Conservation (phyloP, 2,329 filamentous ascomycete species). For the Kalaharituber pfeilii region DNA sequence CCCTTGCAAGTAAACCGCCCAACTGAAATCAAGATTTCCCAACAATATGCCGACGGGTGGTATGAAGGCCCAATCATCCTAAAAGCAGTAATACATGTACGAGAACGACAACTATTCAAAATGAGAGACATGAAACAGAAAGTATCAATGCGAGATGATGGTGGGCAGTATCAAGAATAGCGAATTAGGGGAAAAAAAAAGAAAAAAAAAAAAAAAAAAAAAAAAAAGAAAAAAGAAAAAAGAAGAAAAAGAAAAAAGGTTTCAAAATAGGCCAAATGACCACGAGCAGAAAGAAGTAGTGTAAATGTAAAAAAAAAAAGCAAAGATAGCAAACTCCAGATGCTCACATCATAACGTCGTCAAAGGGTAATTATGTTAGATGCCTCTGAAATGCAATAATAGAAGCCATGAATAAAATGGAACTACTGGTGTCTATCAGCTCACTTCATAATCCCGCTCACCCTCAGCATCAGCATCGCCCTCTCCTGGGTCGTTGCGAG, state of each 20-base stretch:
- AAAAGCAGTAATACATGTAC: background rate
- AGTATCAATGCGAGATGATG: no score
- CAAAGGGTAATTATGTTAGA: background rate
- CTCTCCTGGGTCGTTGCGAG: constrained; percentile 16
- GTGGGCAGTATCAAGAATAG: no score
- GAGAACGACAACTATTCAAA: background rate
- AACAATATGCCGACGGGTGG: background rate
- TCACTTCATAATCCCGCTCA: constrained; percentile 20
- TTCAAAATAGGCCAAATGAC: background rate
- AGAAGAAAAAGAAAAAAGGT: background rate
- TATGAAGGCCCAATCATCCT: no score
- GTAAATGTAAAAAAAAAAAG: background rate
- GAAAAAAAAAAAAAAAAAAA: background rate
- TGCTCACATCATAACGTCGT: background rate
- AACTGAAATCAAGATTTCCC: no score
- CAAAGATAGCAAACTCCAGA: background rate
- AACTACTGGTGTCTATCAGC: background rate
- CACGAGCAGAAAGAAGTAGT: no score
- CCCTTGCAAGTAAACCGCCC: no score
- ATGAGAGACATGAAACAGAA: background rate
- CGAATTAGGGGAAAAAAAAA: background rate
- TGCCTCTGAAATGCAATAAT: background rate
- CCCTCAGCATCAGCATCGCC: constrained; percentile 20
- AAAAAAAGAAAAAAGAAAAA: background rate
- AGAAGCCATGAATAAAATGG: background rate